A percentile compares a stretch with the other conserved stretches of the same genome.
Conservation (phyloP, 257 asterid species). For the Petunia axillaris region DNA sequence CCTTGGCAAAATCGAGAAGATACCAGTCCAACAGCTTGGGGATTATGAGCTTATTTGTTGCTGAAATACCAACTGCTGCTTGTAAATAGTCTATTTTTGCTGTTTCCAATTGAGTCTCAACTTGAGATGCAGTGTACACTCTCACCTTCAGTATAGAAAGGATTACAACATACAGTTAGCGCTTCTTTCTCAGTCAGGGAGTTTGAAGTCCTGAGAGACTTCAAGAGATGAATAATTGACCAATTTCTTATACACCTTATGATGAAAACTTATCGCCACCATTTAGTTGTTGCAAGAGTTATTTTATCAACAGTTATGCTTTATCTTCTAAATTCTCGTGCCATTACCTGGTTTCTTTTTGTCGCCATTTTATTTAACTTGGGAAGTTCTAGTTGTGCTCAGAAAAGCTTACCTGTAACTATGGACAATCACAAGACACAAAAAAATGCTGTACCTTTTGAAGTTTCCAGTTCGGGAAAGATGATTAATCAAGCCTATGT, state of each 20-base stretch:
- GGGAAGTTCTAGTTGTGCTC: background rate
- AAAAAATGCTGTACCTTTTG: background rate
- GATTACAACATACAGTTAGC: background rate
- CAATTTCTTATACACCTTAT: background rate
- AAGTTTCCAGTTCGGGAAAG: background rate
- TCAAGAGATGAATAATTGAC: no score
- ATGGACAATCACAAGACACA: background rate
- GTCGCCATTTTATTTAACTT: background rate
- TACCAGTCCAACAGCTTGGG: constrained; percentile 88
- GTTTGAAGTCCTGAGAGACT: no score
- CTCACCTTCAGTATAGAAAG: constrained; percentile 55
- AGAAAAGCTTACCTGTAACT: background rate
- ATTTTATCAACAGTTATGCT: no score
- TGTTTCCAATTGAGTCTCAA: constrained; percentile 67
- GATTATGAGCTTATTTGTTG: constrained; percentile 55
- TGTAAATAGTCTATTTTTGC: constrained; percentile 73
- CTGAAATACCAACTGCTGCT: constrained; percentile 74
- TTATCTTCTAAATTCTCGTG: background rate
- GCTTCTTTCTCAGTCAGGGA: no score
- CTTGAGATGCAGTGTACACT: constrained; percentile 67
- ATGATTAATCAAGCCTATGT: background rate
- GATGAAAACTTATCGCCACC: no score
- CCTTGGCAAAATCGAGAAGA: constrained; percentile 81
- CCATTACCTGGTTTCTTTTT: background rate
- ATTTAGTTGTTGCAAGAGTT: no score